These are phyloP conservation scores for Linnemannia zychae DNA, from an alignment of 192 early-diverging fungal genomes.

Conservation along the genomic window DNA sequence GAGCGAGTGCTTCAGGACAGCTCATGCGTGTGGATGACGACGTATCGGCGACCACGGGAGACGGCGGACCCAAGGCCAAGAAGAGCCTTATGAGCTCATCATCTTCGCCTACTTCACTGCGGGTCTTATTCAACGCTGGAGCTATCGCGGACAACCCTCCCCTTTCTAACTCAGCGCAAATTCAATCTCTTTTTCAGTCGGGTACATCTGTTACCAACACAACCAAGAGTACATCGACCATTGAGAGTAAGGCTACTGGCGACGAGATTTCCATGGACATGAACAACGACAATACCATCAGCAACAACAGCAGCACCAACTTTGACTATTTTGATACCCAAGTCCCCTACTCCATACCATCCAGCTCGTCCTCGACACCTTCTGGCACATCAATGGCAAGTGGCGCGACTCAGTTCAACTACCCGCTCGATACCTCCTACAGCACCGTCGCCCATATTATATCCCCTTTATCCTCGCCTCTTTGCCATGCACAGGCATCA, in stretches of 20 bases:
- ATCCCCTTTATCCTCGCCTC: conserved; percentile 43
- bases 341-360: conserved; percentile 17
- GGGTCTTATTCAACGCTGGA: conserved; percentile 34
- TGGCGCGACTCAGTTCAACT: conserved; percentile 14
- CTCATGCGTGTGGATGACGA: conserved; percentile 33
- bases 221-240: background rate
- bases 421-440: conserved; percentile 16
- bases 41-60: background rate
- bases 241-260: conserved; percentile 5
- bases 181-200: background rate
- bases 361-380: conserved; percentile 43
- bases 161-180: conserved; percentile 6
- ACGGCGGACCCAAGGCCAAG: background rate
- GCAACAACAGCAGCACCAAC: background rate
- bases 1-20: conserved; percentile 49
- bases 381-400: conserved; percentile 17
- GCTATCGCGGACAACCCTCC: background rate
- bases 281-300: background rate
- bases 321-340: conserved; percentile 43
- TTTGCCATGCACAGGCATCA: conserved; percentile 33
- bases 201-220: background rate
- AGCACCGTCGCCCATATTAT: conserved; percentile 36
- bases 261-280: conserved; percentile 12
- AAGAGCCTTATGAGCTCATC: conserved; percentile 38
- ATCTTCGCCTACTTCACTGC: conserved; percentile 45